phyloP scores from a whole-genome alignment of 1,139 yeast genomes.

The Sugiyamaella novakii region DNA sequence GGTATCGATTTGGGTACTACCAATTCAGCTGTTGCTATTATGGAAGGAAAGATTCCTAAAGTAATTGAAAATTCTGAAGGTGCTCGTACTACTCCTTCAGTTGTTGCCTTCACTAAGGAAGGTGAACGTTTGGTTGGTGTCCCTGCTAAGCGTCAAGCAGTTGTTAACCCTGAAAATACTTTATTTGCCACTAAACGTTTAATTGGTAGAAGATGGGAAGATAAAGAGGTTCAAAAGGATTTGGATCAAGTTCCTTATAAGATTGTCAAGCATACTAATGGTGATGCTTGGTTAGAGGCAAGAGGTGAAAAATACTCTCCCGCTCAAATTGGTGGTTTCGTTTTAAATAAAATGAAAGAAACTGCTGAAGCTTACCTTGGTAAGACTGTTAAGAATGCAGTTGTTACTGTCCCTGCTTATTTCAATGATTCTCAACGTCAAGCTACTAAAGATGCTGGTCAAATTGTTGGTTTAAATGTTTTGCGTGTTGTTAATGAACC shows the following conservation, averaged over 20 bases:
- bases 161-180: constrained; percentile 97
- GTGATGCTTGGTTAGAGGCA: constrained; percentile 99
- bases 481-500: constrained; percentile 98
- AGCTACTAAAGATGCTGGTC: constrained; percentile 98
- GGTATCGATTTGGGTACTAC: constrained; percentile 99
- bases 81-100: constrained; percentile 98
- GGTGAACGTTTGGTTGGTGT: constrained; percentile 96
- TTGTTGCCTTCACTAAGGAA: constrained; percentile 96
- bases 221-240: constrained; percentile 94
- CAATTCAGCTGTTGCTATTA: constrained; percentile 97
- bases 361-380: constrained; percentile 92
- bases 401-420: constrained; percentile 97
- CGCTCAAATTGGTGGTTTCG: constrained; percentile 98
- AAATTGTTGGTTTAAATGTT: constrained; percentile 93
- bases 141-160: constrained; percentile 99
- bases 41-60: constrained; percentile 97
- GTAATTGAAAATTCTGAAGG: constrained; percentile 98
- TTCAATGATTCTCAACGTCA: constrained; percentile 98
- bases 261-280: constrained; percentile 92
- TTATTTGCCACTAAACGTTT: constrained; percentile 97
- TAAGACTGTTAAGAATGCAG: constrained; percentile 84
- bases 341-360: constrained; percentile 95
- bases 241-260: constrained; percentile 96
- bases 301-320: constrained; percentile 83
- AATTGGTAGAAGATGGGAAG: constrained; percentile 98